phyloP scores from a whole-genome alignment of 2,329 filamentous ascomycete species.

The Ophiostoma ulmi region DNA sequence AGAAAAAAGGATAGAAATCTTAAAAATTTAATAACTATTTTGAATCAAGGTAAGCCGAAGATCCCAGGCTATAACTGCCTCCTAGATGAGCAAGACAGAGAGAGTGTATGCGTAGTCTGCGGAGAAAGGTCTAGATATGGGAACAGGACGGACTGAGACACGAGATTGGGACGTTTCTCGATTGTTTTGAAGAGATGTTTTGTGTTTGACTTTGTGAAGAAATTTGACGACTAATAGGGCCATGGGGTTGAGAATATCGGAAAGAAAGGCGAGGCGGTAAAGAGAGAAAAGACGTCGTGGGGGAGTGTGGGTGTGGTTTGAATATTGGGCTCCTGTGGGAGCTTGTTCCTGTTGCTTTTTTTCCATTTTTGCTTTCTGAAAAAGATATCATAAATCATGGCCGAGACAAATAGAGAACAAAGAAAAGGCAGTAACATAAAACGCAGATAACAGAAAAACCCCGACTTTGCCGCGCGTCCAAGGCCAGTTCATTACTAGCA shows the following conservation, averaged over 20 bases:
- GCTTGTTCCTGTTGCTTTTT: conserved; percentile 22
- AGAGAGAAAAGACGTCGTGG: conserved; percentile 19
- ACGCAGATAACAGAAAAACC: neutral
- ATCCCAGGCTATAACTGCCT: conserved; percentile 2
- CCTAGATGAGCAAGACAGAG: conserved; percentile 7
- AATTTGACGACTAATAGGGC: conserved; percentile 27
- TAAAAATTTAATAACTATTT: conserved; percentile 11
- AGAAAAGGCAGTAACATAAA: conserved; percentile 12
- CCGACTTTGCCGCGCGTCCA: neutral
- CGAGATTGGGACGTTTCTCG: conserved; percentile 29
- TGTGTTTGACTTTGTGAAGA: conserved; percentile 31
- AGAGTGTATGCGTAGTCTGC: neutral
- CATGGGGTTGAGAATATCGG: conserved; percentile 33
- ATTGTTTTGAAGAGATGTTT: conserved; percentile 20
- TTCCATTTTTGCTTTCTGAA: conserved; percentile 18
- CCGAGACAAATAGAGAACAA: conserved; percentile 23
- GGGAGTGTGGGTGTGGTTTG: conserved; percentile 29
- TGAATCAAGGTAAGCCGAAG: conserved; percentile 12
- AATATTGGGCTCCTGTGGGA: conserved; percentile 38
- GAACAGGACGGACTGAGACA: conserved; percentile 15
- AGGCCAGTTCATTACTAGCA: neutral
- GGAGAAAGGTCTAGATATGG: neutral
- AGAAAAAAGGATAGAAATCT: neutral
- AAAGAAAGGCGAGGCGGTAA: conserved; percentile 30
- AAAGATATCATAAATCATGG: conserved; percentile 28